Evolutionary conservation across 2,329 filamentous ascomycete genomes (phyloP), one percentile per base, ranked within the genome.

Genomic region (Beauveria sp.): DNA sequence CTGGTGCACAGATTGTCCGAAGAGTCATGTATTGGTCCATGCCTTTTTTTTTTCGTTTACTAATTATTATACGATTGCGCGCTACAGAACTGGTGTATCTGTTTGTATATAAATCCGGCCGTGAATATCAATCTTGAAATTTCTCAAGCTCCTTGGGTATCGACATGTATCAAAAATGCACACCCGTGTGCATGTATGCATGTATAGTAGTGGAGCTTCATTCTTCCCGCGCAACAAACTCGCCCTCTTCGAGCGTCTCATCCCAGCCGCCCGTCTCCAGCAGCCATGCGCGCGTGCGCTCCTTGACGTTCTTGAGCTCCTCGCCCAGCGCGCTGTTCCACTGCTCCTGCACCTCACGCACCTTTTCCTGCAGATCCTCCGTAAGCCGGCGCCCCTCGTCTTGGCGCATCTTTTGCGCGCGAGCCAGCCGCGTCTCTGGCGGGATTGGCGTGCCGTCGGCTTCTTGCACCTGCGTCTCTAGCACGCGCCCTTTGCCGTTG

Each of bases 351-450:
- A 98, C 90, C 65, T 93, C 85, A 38, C 88, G 85, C 2, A 97
- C 95, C 75, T 96, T 96, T 70, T 97, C 93, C 76, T 98, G 95
- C 66, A 98, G 75, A 70, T 97, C 93, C 54, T 87, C 86, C 7
- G 92, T 96, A 69, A 97, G 75, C 60, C 83, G 77, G 42, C 78
- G 77, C 69, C 89, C 89, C 73, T 96, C 90, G 54, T 82, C 81
- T n/a, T 76, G 75, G 59, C 84, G 82, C 67, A 88, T 85, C 60
- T 80, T 79, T 63, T 82, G 77, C 65, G 83, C 78, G 61, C 76
- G 71, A n/a, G 67, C 69, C 38, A 73, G 69, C 14, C 74, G 67
- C 18, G 76, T 71, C 63, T 78, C 67, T 5, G 66, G 64, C 22
- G 65, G 51, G 18, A 73, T 71, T 3, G 70, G 66, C 14, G 66